These are phyloP conservation scores for Penicillium macrosclerotiorum DNA, from an alignment of 495 filamentous ascomycete genomes.

Conservation along the genomic window DNA sequence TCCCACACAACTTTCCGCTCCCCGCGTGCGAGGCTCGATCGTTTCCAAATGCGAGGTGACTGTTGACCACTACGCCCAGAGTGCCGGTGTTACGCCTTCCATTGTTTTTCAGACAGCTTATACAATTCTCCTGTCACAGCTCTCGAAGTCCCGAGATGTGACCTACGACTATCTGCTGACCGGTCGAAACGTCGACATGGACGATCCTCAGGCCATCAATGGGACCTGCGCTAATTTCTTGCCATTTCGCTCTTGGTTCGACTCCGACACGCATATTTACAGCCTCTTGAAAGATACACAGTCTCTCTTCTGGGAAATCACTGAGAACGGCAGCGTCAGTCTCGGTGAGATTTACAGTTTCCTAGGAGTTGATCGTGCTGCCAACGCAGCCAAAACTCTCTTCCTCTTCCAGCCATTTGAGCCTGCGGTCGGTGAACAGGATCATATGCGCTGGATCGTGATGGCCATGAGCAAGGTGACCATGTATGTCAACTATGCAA, in stretches of 20 bases:
- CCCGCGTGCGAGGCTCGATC: background rate
- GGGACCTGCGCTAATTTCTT: slow-evolving; percentile 23
- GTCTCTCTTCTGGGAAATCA: slow-evolving; percentile 18
- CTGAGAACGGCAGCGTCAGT: slow-evolving; percentile 13
- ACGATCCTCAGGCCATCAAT: slow-evolving; percentile 22
- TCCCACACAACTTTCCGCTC: background rate
- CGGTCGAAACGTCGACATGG: slow-evolving; percentile 21
- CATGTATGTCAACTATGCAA: slow-evolving; percentile 15
- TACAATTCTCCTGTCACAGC: slow-evolving; percentile 7
- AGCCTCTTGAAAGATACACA: slow-evolving; percentile 10
- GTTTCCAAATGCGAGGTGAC: slow-evolving; percentile 1
- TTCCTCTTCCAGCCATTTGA: slow-evolving; percentile 25
- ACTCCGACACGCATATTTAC: background rate
- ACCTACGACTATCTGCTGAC: slow-evolving; percentile 22
- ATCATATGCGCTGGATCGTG: slow-evolving; percentile 12
- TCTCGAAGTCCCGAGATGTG: slow-evolving; percentile 7
- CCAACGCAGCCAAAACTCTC: slow-evolving; percentile 1
- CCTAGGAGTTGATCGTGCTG: background rate
- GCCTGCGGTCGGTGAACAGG: slow-evolving; percentile 5
- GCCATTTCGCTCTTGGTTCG: slow-evolving; percentile 12
- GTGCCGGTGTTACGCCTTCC: slow-evolving; percentile 8
- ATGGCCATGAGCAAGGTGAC: slow-evolving; percentile 16
- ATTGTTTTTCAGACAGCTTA: slow-evolving; percentile 22
- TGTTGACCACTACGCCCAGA: slow-evolving; percentile 2
- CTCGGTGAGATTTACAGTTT: slow-evolving; percentile 15